Base-by-base conservation (phyloP, 345 rosid genomes). In the Barbarea vulgaris region DNA sequence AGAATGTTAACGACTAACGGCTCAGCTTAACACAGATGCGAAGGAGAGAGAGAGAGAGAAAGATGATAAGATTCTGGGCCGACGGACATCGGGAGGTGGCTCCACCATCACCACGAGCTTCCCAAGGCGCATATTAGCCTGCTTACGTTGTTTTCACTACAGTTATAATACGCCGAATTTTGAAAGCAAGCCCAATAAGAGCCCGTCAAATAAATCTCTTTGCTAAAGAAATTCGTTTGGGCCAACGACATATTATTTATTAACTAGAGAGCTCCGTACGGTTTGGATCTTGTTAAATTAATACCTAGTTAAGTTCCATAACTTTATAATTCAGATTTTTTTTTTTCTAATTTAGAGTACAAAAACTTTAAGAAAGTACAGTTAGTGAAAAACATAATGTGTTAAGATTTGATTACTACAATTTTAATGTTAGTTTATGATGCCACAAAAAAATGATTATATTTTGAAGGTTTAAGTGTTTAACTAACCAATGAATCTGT, bases 11-110 rank as follows among this genome's bases (percentile, higher is more conserved):
- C 72, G 67, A 48, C 53, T 56, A 77, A 76, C 75, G 50, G 64
- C 61, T 76, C 5, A 42, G 64, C 70, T 44, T 61, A 69, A 42
- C 76, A 36, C 54, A 77, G 60, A 55, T 48, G 34, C 25, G 18
- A 47, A 9, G 42, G 17, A 69, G 39, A 41, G 64, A 28, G 72
- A 66, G 41, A 46, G 51, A 50, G 61, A 65, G 54, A 53, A 3
- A 11, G 57, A 21, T 57, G 81, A 77, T 72, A 66, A 77, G 77
- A 56, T 56, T 56, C 10, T 63, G 56, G 6, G 18, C 2, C 75
- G 72, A 77, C 67, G 67, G 60, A 70, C 44, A 67, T 67, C 18
- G 54, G 42, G 67, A 48, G 42, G 79, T 75, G 73, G 67, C 53
- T 54, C 67, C 66, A 54, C 70, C 58, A 42, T 53, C 60, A 64